These are phyloP conservation scores for Lithohypha guttulata DNA, from an alignment of 2,329 filamentous ascomycete species.

Conservation along the genomic window DNA sequence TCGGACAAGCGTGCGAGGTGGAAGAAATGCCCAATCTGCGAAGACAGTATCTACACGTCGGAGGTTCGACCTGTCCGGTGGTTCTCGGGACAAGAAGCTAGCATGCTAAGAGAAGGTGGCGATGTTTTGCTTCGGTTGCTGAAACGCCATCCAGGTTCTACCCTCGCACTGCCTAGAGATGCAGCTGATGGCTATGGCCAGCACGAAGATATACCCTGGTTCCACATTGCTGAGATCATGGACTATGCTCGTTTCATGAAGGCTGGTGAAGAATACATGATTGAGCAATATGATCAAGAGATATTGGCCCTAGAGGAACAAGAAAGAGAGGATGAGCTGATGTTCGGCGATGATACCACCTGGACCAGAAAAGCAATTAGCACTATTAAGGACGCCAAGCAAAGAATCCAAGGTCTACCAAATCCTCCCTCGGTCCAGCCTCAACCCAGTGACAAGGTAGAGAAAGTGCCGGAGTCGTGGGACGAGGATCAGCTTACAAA, in stretches of 20 bases:
- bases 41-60: slow-evolving; percentile 82
- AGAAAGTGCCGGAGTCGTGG: slow-evolving; percentile 14
- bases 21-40: slow-evolving; percentile 95
- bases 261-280: slow-evolving; percentile 80
- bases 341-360: slow-evolving; percentile 87
- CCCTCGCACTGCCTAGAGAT: slow-evolving; percentile 77
- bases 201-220: slow-evolving; percentile 80
- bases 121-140: slow-evolving; percentile 85
- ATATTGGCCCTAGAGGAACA: slow-evolving; percentile 63
- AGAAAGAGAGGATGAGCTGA: slow-evolving; percentile 76
- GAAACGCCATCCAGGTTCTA: slow-evolving; percentile 67
- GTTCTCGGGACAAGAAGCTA: slow-evolving; percentile 78
- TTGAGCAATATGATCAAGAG: slow-evolving; percentile 66
- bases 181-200: slow-evolving; percentile 58
- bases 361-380: slow-evolving; percentile 80
- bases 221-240: slow-evolving; percentile 82
- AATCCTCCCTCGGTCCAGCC: slow-evolving; percentile 43
- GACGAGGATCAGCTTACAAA: slow-evolving; percentile 10
- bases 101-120: slow-evolving; percentile 67
- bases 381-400: slow-evolving; percentile 62
- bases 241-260: slow-evolving; percentile 96
- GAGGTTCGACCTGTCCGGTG: slow-evolving; percentile 84
- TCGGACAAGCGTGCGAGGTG: slow-evolving; percentile 63
- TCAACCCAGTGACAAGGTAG: slow-evolving; percentile 16
- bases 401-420: slow-evolving; percentile 59